Evolutionary conservation across 2,329 filamentous ascomycete genomes (phyloP), one percentile per base, ranked within the genome.

Genomic region (Ceratocystis ficicola): DNA sequence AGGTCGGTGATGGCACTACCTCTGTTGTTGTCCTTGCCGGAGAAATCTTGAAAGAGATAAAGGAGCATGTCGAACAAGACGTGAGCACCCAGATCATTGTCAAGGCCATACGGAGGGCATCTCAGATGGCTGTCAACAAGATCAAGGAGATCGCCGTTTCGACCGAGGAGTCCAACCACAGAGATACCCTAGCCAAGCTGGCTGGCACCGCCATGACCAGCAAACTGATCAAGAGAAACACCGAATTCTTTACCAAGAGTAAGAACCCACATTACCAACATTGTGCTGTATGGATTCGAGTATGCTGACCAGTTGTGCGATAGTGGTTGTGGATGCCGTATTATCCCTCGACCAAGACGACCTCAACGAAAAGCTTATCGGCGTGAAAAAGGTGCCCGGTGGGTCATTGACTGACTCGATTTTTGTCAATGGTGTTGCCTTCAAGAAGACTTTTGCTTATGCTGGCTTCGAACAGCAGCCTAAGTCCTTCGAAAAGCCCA

Each of bases 401-500:
- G 94, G 94, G 75, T 95, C 90, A 46, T 84, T 99, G 41, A 94
- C 96, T 73, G 94, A 97, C 69, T 96, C 93, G 1, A 84, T 96
- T 50, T 97, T 97, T 77, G 88, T 99, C 74, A 94, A 97, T 76
- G 94, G 94, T 74, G 94, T 99, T 69, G 93, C 94, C 44, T 99
- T 99, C 83, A 97, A 97, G 82, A 99, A 99, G 85, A 99, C 94
- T 4, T 99, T 99, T 77, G 92, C 93, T 63, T 99, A 99, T 75
- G 94, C 94, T 71, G 94, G 94, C 74, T 99, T 99, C 78, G 94
- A 99, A 79, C 94, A 99, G 79, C 94, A 99, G 79, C 94, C 94
- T 70, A 99, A 99, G 79, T 86, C 84, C 6, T 97, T 99, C 81
- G 86, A 83, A 74, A 85, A 96, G 77, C 94, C 94, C 68, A 95